A percentile compares a stretch with the other conserved stretches of the same genome.
phyloP scores from a whole-genome alignment of 306 rosid genomes.

The Castanea crenata region DNA sequence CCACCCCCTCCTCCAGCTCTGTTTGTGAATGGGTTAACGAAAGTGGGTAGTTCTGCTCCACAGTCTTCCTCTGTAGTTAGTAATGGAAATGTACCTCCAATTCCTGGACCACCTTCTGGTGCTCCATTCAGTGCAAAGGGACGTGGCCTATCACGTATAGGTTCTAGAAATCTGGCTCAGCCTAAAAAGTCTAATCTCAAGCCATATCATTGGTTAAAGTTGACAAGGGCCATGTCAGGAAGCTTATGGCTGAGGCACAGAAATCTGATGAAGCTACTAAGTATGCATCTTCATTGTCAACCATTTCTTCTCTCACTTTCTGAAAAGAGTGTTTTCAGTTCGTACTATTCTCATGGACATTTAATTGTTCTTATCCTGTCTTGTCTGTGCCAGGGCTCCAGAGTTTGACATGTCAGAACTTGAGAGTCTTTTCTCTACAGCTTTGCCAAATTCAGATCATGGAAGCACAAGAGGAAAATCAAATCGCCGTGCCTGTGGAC shows the following conservation, averaged over 20 bases:
- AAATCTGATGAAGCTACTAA: slow-evolving; percentile 72
- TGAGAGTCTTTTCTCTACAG: slow-evolving; percentile 84
- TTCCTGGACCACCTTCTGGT: slow-evolving; percentile 78
- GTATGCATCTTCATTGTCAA: slow-evolving; percentile 43
- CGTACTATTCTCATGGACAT: slow-evolving; percentile 8
- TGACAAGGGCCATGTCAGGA: slow-evolving; percentile 94
- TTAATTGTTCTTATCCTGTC: slow-evolving; percentile 11
- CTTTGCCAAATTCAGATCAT: slow-evolving; percentile 53
- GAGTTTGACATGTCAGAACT: slow-evolving; percentile 98
- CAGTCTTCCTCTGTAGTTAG: slow-evolving; percentile 28
- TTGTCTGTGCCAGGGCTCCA: slow-evolving; percentile 72
- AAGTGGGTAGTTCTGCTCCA: slow-evolving; percentile 30
- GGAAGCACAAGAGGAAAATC: slow-evolving; percentile 51
- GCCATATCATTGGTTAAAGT: slow-evolving; percentile 96
- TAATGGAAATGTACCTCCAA: slow-evolving; percentile 50
- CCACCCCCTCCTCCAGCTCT: slow-evolving; percentile 70
- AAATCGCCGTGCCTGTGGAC: slow-evolving; percentile 45
- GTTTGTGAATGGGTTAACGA: slow-evolving; percentile 42
- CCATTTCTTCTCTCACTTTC: slow-evolving; percentile 17
- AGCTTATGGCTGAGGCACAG: slow-evolving; percentile 95
- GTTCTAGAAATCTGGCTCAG: slow-evolving; percentile 46
- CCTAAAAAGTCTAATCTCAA: slow-evolving; percentile 71
- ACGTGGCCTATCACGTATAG: slow-evolving; percentile 52
- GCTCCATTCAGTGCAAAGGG: slow-evolving; percentile 65
- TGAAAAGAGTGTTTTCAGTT: slow-evolving; percentile 3